A percentile compares a stretch with the other conserved stretches of the same genome.
Evolutionary conservation across 441 rosid species (phyloP).

Genomic region (Pelargonium citronellum): DNA sequence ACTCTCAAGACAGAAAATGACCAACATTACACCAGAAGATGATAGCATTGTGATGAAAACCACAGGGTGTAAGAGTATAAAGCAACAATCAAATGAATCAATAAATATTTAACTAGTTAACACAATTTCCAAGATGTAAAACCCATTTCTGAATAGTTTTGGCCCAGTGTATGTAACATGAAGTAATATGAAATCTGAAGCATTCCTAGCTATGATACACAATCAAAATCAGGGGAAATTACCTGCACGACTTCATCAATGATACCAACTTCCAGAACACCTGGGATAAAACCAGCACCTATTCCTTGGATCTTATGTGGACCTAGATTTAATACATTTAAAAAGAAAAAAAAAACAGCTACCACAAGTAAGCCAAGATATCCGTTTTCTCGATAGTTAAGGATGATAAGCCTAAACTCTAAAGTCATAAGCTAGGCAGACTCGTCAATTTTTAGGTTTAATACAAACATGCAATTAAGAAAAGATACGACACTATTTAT

Average conservation of each 20-base stretch:
- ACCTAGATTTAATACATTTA: conserved; percentile 34
- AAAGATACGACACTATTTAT: too few species aligned
- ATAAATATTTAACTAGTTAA: background rate
- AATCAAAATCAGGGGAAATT: conserved; percentile 18
- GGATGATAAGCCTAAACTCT: too few species aligned
- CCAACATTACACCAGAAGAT: background rate
- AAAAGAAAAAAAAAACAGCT: too few species aligned
- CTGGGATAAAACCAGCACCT: conserved; percentile 77
- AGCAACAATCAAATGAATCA: background rate
- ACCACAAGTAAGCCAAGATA: too few species aligned
- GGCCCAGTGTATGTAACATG: background rate
- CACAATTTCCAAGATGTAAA: background rate
- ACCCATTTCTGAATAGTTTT: too few species aligned
- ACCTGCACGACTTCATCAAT: conserved; percentile 78
- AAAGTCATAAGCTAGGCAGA: too few species aligned
- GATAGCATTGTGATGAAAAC: too few species aligned
- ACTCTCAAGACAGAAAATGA: background rate
- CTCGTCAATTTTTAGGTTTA: too few species aligned
- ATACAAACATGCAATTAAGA: too few species aligned
- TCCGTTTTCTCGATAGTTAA: too few species aligned
- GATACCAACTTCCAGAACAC: conserved; percentile 59
- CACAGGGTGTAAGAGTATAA: background rate
- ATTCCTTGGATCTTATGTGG: conserved; percentile 94
- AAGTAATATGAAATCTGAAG: background rate
- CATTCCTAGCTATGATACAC: background rate